Evolutionary conservation across 306 rosid genomes (phyloP).

Genomic region (Corylus avellana): DNA sequence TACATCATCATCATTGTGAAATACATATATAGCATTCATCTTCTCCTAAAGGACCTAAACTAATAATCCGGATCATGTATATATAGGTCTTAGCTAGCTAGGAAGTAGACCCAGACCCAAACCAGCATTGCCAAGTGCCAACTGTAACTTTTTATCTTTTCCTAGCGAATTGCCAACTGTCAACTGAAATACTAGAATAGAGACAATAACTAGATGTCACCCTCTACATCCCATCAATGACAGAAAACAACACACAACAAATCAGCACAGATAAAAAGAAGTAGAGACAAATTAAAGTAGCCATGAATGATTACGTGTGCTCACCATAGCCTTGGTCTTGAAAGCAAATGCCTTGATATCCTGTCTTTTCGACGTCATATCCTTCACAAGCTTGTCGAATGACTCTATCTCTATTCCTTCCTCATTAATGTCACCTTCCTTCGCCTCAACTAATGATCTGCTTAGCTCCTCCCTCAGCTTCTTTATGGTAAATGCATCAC

Average conservation of each 20-base stretch:
- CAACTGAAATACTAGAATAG: slow-evolving; percentile 1
- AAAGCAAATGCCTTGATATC: slow-evolving; percentile 81
- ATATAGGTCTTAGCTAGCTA: not conserved
- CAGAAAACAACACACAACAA: too few relatives aligned
- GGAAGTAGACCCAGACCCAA: not conserved
- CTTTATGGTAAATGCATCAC: slow-evolving; percentile 43
- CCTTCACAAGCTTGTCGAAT: slow-evolving; percentile 81
- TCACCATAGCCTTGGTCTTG: slow-evolving; percentile 85
- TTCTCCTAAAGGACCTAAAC: too few relatives aligned
- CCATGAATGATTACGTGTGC: slow-evolving; percentile 5
- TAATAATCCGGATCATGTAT: too few relatives aligned
- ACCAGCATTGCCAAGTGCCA: too few relatives aligned
- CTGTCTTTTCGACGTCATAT: slow-evolving; percentile 54
- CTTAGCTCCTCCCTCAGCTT: slow-evolving; percentile 83
- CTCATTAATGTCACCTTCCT: slow-evolving; percentile 47
- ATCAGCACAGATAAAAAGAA: not conserved
- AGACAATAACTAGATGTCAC: not conserved
- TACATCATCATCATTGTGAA: too few relatives aligned
- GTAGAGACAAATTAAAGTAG: not conserved
- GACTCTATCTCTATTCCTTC: slow-evolving; percentile 53
- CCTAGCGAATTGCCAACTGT: not conserved
- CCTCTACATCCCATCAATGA: not conserved
- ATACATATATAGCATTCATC: too few relatives aligned
- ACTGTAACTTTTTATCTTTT: too few relatives aligned
- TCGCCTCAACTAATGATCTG: slow-evolving; percentile 66